Evolutionary conservation across 2,329 filamentous ascomycete species (phyloP), one percentile per base, ranked within the genome.

Genomic region (Fusarium liriodendri): DNA sequence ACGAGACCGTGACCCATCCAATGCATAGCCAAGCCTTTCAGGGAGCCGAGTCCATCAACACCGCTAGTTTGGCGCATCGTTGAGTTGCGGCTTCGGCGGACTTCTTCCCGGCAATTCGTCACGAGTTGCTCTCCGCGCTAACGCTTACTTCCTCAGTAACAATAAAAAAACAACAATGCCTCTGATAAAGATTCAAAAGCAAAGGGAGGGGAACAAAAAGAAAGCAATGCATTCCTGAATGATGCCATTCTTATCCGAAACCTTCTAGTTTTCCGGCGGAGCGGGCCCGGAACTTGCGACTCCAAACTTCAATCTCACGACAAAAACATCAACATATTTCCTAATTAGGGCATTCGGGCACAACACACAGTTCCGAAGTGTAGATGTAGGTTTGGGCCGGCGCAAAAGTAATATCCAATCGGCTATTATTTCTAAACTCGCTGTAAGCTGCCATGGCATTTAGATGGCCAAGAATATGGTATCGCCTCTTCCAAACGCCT

Each of bases 401-500:
- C 37, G 33, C 14, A 59, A 54, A 45, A 60, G n/a, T 3, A 64
- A 58, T 52, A 52, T 50, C 18, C 13, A 45, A 27, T 64, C 22
- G 22, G 54, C 20, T 66, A 27, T 55, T 64, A 40, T 29, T 8
- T n/a, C 20, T 38, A 45, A 47, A 57, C 40, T 61, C 37, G 45
- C 42, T 33, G n/a, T 20, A 50, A 68, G 29, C 18, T 60, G 14
- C 35, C 18, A 71, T 47, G 11, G 20, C 38, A 32, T 54, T 5
- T 47, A 47, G 45, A 47, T 14, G 29, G 18, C 27, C 29, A 68
- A 66, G 18, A 63, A 45, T 33, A 47, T 74, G 72, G 71, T 74
- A 74, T 74, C 42, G 59, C 29, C 32, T 52, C 57, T 50, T 65
- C 11, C 27, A 35, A 70, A 70, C 72, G 66, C 72, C 69, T 14